Percentiles rank a stretch among this genome's conserved stretches.
Evolutionary conservation across 1,284 basidiomycete species (phyloP).

Genomic region (Caloboletus firmus): DNA sequence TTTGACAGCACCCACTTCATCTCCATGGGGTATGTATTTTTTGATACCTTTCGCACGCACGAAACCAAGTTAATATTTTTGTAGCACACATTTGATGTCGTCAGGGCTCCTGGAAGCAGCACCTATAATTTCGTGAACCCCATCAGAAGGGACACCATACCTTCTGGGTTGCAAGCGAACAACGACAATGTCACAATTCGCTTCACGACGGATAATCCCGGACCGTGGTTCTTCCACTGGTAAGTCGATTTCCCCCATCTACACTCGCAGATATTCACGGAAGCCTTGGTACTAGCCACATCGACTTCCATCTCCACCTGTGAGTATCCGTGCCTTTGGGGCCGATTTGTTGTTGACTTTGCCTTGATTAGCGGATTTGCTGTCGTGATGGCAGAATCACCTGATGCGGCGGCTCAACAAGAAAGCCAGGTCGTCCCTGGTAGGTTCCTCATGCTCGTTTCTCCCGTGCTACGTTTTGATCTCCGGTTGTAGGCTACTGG

Average conservation of each 20-base stretch:
- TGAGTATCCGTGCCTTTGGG: constrained; percentile 7
- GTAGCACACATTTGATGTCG: constrained; percentile 39
- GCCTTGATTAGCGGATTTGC: constrained; percentile 17
- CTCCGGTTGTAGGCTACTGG: constrained; percentile 11
- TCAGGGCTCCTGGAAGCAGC: constrained; percentile 19
- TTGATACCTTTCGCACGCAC: not conserved
- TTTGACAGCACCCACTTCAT: constrained; percentile 27
- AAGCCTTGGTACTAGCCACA: constrained; percentile 21
- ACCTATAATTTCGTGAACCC: constrained; percentile 31
- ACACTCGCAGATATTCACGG: not conserved
- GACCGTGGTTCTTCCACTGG: constrained; percentile 31
- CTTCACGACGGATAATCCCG: constrained; percentile 33
- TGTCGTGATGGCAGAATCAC: constrained; percentile 18
- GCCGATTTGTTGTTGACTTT: not conserved
- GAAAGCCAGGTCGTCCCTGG: constrained; percentile 10
- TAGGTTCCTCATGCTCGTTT: not conserved
- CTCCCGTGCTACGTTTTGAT: not conserved
- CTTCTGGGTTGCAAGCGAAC: constrained; percentile 17
- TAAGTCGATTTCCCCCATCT: constrained; percentile 6
- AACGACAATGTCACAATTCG: constrained; percentile 32
- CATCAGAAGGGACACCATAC: constrained; percentile 19
- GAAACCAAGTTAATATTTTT: not conserved
- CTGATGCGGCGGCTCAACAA: constrained; percentile 2
- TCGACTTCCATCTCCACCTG: constrained; percentile 31
- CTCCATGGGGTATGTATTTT: constrained; percentile 26